Evolutionary conservation across 2,329 filamentous ascomycete genomes (phyloP), one percentile per base, ranked within the genome.

Genomic region (Boeremia lycopersici): DNA sequence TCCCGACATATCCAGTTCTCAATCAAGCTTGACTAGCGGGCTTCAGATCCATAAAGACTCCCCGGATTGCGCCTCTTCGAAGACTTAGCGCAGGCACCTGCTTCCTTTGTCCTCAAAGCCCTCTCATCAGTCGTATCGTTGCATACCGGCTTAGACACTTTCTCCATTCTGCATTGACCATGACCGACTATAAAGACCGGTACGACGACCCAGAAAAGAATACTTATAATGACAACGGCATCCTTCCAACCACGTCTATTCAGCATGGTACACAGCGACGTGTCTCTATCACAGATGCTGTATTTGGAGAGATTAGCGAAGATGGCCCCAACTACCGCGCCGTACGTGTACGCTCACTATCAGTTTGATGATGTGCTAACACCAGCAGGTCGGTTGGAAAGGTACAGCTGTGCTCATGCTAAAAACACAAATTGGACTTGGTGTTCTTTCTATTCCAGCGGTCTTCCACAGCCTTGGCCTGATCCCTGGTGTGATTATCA

Each of bases 301-400:
- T 90, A 48, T 79, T 81, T 53, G 89, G 88, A 29, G 76, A 76
- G 23, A 59, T 69, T 10, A 62, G 52, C 1, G 65, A 68, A 41
- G 67, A 65, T 50, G 77, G 82, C 34, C 86, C 86, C 1, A 84
- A 86, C 60, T 86, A 88, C 68, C 63, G 90, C 25, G 59, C 57
- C 43, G 64, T 67, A 59, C 36, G 67, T 59, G 49, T 5, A 11
- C 12, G 8, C 12, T 1, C 2, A 36, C 15, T 13, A 11, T 10
- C 11, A 3, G n/a, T 23, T 9, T 19, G 17, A n/a, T 86, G 89
- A 74, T 25, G 8, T 26, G 29, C n/a, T 41, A 23, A 44, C 4
- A 12, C 12, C 9, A 25, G 19, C 13, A 71, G 68, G 67, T 70
- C 19, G 67, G 67, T 4, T 69, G 63, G 64, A 55, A 63, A 40